Base-by-base conservation (phyloP, 2,329 filamentous ascomycete species). In the Penicillium sp. region DNA sequence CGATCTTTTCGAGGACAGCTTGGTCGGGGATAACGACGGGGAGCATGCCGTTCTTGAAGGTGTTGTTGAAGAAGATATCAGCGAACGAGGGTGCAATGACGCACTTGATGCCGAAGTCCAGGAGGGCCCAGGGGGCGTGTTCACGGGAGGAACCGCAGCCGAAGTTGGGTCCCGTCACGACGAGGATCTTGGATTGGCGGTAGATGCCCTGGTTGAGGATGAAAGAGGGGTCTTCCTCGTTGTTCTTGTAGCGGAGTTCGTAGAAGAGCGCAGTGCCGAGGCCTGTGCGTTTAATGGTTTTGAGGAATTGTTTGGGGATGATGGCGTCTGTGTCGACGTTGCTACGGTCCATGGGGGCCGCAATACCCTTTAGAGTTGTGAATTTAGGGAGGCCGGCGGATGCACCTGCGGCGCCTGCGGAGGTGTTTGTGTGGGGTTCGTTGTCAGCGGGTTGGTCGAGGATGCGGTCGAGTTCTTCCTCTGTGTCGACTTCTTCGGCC, bases 21-120 rank as follows among this genome's bases (percentile, higher is more conserved):
- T 87, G 79, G 76, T 94, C 88, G 35, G 85, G 81, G 74, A 98
- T 90, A 62, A 85, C 81, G 64, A 98, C 88, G 52, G 94, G 93
- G 66, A 98, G 84, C 95, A 98, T 98, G 82, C 94, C 94, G 83
- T 99, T 99, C 86, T 99, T 98, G 87, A 97, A 98, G n/a, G 91
- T 95, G 84, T 99, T 99, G 87, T 97, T 97, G 87, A 94, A 96
- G 88, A 97, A 97, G 78, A 99, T 99, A 74, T 96, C 92, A 62
- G 90, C 91, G 69, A 87, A 91, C 1, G 91, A 93, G 1, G 92
- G 92, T 1, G 94, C 95, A 70, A 98, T 96, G 72, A 98, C 85
- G 76, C 90, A 94, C 75, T 90, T 92, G 82, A 99, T 97, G 69
- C 95, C 95, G 71, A 98, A 98, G 80, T 98, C 95, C 61, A 96